Evolutionary conservation across 2,329 filamentous ascomycete species (phyloP).

Genomic region (Podosphaera xanthii): DNA sequence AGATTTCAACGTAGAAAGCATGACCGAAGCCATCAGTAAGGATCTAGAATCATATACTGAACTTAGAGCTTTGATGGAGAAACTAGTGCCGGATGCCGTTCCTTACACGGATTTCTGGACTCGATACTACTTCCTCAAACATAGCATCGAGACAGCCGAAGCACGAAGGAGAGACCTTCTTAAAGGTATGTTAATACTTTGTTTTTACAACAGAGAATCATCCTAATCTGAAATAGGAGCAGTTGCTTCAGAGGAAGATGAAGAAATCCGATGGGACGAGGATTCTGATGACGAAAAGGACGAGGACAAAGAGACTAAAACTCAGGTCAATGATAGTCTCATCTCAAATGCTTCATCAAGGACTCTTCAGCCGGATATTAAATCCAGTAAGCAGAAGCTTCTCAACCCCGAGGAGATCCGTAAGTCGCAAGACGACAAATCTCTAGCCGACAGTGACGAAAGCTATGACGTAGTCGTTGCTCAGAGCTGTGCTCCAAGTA

Average conservation of each 20-base stretch:
- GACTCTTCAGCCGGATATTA: conserved; percentile 32
- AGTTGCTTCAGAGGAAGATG: conserved; percentile 36
- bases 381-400: conserved; percentile 15
- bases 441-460: conserved; percentile 76
- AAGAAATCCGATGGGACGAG: conserved; percentile 44
- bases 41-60: conserved; percentile 77
- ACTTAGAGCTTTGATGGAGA: conserved; percentile 76
- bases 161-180: conserved; percentile 69
- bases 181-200: conserved; percentile 39
- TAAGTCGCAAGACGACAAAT: conserved; percentile 70
- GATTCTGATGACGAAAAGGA: conserved; percentile 45
- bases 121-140: conserved; percentile 82
- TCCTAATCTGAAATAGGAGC: conserved; percentile 13
- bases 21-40: conserved; percentile 60
- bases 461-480: conserved; percentile 86
- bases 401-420: conserved; percentile 44
- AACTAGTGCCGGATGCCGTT: conserved; percentile 79
- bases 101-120: conserved; percentile 80
- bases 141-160: conserved; percentile 85
- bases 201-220: neutral
- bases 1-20: conserved; percentile 57
- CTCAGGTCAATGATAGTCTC: conserved; percentile 18
- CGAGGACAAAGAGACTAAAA: neutral
- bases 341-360: conserved; percentile 32
- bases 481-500: conserved; percentile 53